Conservation (phyloP, 371 early-diverging fungal genomes). For the Synchytrium microbalum region DNA sequence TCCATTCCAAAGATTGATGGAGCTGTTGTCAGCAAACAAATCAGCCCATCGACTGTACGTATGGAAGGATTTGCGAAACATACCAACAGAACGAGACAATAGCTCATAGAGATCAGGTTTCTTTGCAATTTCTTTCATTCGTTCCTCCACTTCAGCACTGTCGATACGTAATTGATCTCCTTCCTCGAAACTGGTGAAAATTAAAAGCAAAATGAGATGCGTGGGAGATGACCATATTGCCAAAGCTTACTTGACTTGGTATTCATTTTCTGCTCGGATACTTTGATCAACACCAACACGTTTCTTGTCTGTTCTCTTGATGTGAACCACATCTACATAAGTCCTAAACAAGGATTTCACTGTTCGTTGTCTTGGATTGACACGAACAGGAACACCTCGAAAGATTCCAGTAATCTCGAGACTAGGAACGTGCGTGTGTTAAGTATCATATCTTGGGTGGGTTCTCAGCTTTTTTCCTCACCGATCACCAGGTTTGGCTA, state of each 20-base stretch:
- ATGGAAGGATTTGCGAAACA: slow-evolving; percentile 11
- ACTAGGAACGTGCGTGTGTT: slow-evolving; percentile 24
- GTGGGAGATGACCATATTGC: background rate
- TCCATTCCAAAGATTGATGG: slow-evolving; percentile 97
- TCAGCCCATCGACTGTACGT: background rate
- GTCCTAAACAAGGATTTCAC: slow-evolving; percentile 94
- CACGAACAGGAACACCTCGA: slow-evolving; percentile 92
- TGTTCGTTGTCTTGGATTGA: slow-evolving; percentile 86
- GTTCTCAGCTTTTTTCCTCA: slow-evolving; percentile 15
- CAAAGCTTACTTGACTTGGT: slow-evolving; percentile 29
- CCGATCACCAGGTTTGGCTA: slow-evolving; percentile 94
- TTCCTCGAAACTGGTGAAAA: slow-evolving; percentile 44
- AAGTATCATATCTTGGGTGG: background rate
- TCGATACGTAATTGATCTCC: slow-evolving; percentile 54
- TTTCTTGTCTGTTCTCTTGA: slow-evolving; percentile 70
- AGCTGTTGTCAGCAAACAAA: slow-evolving; percentile 45
- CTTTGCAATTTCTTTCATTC: slow-evolving; percentile 53
- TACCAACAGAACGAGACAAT: slow-evolving; percentile 68
- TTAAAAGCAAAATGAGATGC: no score
- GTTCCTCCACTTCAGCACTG: slow-evolving; percentile 52
- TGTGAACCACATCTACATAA: slow-evolving; percentile 93
- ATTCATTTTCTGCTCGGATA: slow-evolving; percentile 42
- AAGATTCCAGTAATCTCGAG: slow-evolving; percentile 95
- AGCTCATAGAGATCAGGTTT: slow-evolving; percentile 68
- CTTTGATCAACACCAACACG: slow-evolving; percentile 48